Evolutionary conservation across 2,329 filamentous ascomycete genomes (phyloP).

Genomic region (Thelonectria olida): DNA sequence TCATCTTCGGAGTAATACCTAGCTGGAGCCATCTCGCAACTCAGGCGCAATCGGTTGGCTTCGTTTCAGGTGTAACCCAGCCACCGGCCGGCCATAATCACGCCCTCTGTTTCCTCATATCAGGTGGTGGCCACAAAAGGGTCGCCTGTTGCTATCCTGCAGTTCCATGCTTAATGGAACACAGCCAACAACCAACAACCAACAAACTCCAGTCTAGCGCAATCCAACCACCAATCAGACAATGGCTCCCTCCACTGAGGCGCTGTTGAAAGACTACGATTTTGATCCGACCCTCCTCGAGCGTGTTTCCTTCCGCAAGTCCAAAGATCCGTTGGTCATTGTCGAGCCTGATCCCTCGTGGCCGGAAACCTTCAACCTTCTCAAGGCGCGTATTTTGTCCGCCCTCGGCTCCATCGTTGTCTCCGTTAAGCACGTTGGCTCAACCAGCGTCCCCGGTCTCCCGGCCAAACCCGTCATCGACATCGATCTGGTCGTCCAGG

Average conservation of each 20-base stretch:
- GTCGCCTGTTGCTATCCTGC: too few relatives aligned
- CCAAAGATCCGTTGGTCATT: constrained; percentile 40
- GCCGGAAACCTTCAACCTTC: constrained; percentile 44
- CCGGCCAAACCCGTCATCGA: constrained; percentile 63
- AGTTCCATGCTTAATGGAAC: too few relatives aligned
- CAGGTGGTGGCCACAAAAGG: too few relatives aligned
- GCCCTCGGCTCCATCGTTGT: constrained; percentile 49
- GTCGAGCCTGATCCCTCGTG: constrained; percentile 49
- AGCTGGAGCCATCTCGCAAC: neutral
- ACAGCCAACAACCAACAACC: too few relatives aligned
- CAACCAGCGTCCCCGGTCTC: constrained; percentile 59
- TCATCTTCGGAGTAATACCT: too few relatives aligned
- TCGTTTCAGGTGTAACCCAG: neutral
- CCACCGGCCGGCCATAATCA: neutral
- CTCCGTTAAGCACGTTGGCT: constrained; percentile 57
- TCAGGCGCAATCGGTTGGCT: neutral
- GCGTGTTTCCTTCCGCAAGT: constrained; percentile 39
- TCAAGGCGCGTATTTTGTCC: constrained; percentile 45
- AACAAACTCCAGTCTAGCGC: constrained; percentile 1
- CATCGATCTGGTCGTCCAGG: constrained; percentile 57
- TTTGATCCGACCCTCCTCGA: constrained; percentile 34
- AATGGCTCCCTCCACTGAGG: constrained; percentile 36
- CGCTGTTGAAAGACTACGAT: constrained; percentile 39
- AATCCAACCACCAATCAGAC: constrained; percentile 1
- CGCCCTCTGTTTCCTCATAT: neutral